These are phyloP conservation scores for Fusarium verticillioides DNA, from an alignment of 2,329 filamentous ascomycete genomes.

Conservation along the genomic window DNA sequence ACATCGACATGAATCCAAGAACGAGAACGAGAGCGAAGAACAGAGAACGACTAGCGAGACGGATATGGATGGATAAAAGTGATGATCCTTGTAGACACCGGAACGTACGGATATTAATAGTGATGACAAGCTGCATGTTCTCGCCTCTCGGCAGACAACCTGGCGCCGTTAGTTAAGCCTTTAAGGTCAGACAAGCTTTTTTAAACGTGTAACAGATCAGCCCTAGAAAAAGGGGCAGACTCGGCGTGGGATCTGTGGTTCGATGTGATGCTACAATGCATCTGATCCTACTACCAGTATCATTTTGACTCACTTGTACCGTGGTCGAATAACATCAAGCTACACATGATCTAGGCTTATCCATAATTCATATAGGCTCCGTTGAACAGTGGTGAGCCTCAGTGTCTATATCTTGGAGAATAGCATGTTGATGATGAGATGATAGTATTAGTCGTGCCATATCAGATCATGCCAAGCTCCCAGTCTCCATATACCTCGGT, in stretches of 20 bases:
- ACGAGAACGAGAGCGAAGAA: background rate
- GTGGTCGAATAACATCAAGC: background rate
- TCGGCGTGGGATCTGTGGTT: background rate
- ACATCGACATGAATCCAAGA: background rate
- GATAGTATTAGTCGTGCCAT: constrained; percentile 2
- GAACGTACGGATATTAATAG: constrained; percentile 25
- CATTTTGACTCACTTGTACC: background rate
- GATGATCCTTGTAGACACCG: background rate
- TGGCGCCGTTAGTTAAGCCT: background rate
- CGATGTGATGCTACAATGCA: background rate
- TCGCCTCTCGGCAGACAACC: background rate
- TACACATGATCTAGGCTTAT: too few relatives aligned
- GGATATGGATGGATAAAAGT: background rate
- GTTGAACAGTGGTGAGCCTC: background rate
- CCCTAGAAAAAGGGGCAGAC: constrained; percentile 25
- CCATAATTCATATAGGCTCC: fast-evolving
- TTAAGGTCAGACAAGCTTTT: constrained; percentile 28
- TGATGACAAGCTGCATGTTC: background rate
- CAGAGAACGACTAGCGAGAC: background rate
- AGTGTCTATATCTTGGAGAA: background rate
- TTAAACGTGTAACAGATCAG: constrained; percentile 13
- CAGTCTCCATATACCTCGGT: background rate
- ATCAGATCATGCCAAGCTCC: background rate
- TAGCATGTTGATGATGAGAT: background rate
- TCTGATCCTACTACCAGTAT: background rate